Evolutionary conservation across 192 early-diverging fungal species (phyloP), one percentile per base, ranked within the genome.

Genomic region (Coemansia sp.): DNA sequence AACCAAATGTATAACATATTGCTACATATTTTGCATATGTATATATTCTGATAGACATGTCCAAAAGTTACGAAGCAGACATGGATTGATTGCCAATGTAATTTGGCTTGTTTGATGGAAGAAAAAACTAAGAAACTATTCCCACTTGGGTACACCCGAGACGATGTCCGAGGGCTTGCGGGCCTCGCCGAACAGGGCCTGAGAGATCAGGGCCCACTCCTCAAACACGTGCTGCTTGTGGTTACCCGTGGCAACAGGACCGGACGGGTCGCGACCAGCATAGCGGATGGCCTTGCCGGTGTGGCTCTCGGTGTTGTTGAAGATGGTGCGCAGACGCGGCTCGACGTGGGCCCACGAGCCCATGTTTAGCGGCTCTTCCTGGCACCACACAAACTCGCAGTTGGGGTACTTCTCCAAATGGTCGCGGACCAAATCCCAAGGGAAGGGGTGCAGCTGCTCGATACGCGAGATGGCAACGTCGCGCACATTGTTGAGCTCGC

Each of bases 311-410:
- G 93, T 90, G 62, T 93, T 65, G 62, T 86, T 84, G 46, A 93
- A 75, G 36, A 89, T 82, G 19, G 94, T 96, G 67, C 86, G 84
- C 66, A 98, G 84, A 28, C 96, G 85, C 14, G 94, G 94, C 59
- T 87, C 87, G 26, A 97, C 90, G 72, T 93, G 92, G 5, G 82
- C 71, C 93, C 94, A 98, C 34, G 89, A 87, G 67, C 96, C 95
- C 84, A 88, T 87, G 83, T 98, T 98, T 70, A 94, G 83, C 10
- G 92, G 89, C 80, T 98, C 96, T 82, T 98, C 96, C 81, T 98
- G 96, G 38, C 85, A 88, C 91, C 92, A 98, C 21, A 96, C 86
- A 72, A 96, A 83, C 71, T 95, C 90, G 59, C 94, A 88, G 67
- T 90, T 92, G 62, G 90, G 90, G 82, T 96, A 98, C 82, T 90